Conservation (phyloP, 2,329 filamentous ascomycete species). For the Phialophora verrucosa region DNA sequence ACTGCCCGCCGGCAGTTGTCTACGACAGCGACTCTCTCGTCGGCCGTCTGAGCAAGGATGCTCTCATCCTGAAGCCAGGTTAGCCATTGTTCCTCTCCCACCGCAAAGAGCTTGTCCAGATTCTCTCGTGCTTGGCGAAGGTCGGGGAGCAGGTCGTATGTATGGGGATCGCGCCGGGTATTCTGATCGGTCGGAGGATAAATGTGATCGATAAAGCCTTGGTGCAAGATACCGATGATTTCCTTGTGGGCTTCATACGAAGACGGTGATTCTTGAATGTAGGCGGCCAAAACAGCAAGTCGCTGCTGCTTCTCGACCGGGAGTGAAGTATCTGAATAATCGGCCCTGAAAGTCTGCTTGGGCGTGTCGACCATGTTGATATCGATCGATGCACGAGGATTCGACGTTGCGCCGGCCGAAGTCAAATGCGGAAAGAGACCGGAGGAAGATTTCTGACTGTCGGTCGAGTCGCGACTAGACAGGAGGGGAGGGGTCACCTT, state of each 20-base stretch:
- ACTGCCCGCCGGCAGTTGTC: slow-evolving; percentile 66
- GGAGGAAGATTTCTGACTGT: slow-evolving; percentile 44
- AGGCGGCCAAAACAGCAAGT: slow-evolving; percentile 49
- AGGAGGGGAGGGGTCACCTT: slow-evolving; percentile 48
- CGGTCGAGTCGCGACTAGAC: slow-evolving; percentile 49
- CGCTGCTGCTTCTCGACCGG: slow-evolving; percentile 48
- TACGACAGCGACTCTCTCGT: slow-evolving; percentile 64
- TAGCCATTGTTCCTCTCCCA: slow-evolving; percentile 67
- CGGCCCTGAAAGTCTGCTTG: slow-evolving; percentile 47
- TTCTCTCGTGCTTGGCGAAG: slow-evolving; percentile 58
- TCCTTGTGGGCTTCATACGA: slow-evolving; percentile 55
- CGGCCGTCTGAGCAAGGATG: slow-evolving; percentile 59
- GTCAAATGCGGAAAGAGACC: slow-evolving; percentile 27
- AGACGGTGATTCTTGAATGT: slow-evolving; percentile 54
- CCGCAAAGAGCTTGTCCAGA: slow-evolving; percentile 67
- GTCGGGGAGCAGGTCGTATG: slow-evolving; percentile 55
- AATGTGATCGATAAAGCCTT: slow-evolving; percentile 54
- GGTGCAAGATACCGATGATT: slow-evolving; percentile 55
- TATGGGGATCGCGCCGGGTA: slow-evolving; percentile 52
- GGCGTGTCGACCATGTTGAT: slow-evolving; percentile 53
- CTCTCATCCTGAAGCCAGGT: slow-evolving; percentile 69
- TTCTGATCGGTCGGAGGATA: slow-evolving; percentile 52
- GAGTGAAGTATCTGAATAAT: slow-evolving; percentile 52
- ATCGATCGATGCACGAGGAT: slow-evolving; percentile 50
- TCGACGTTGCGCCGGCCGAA: slow-evolving; percentile 32